phyloP scores from a whole-genome alignment of 2,329 filamentous ascomycete genomes.

The Zymoseptoria crescenta region DNA sequence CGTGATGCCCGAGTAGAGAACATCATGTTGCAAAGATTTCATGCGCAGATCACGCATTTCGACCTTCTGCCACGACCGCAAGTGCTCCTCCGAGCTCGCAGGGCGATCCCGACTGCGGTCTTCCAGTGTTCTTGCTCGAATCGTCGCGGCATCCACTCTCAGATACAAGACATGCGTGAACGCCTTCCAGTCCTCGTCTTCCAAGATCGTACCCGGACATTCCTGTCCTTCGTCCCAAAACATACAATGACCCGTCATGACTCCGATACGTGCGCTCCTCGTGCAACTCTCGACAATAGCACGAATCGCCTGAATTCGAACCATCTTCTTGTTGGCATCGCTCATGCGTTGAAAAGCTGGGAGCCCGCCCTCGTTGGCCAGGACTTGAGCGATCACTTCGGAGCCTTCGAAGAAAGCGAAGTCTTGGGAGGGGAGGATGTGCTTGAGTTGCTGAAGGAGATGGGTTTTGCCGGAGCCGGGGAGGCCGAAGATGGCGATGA shows the following conservation, averaged over 20 bases:
- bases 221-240: conserved; percentile 41
- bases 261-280: conserved; percentile 28
- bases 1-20: conserved; percentile 39
- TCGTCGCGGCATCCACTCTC: conserved; percentile 32
- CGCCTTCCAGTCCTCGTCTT: conserved; percentile 36
- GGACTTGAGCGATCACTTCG: conserved; percentile 36
- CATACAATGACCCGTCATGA: conserved; percentile 51
- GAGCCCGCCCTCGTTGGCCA: conserved; percentile 39
- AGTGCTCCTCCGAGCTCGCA: conserved; percentile 28
- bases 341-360: conserved; percentile 38
- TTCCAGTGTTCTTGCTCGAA: conserved; percentile 22
- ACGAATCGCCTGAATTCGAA: conserved; percentile 41
- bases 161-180: conserved; percentile 56
- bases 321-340: conserved; percentile 31
- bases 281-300: conserved; percentile 35
- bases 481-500: conserved; percentile 50
- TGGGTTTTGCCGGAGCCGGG: conserved; percentile 48
- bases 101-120: conserved; percentile 31
- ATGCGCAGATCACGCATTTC: conserved; percentile 40
- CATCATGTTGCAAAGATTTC: conserved; percentile 39
- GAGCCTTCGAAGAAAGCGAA: conserved; percentile 50
- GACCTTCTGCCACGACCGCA: conserved; percentile 42
- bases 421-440: conserved; percentile 24
- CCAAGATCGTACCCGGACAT: conserved; percentile 31
- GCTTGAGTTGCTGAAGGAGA: conserved; percentile 35